phyloP scores from a whole-genome alignment of 768 basidiomycete species.

The Boletus rubescentipes region DNA sequence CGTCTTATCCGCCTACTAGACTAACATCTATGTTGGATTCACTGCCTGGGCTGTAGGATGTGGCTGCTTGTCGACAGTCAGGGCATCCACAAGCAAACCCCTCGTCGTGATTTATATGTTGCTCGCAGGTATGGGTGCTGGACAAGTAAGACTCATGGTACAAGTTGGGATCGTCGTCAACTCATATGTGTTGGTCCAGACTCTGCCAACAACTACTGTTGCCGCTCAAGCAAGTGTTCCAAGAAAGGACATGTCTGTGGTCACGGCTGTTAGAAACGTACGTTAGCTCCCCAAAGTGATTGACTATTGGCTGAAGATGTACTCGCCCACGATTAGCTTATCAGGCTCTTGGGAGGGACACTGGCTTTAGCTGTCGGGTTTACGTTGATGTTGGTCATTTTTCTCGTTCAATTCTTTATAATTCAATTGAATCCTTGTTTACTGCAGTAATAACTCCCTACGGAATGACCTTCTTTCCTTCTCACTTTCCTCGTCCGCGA shows the following conservation, averaged over 20 bases:
- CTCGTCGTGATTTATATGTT: constrained; percentile 61
- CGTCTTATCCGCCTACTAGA: neutral
- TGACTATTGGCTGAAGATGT: neutral
- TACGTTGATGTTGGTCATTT: constrained; percentile 46
- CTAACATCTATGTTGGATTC: constrained; percentile 56
- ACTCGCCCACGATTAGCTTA: constrained; percentile 42
- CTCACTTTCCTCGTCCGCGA: constrained; percentile 35
- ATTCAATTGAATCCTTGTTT: neutral
- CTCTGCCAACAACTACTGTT: constrained; percentile 62
- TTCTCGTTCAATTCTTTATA: constrained; percentile 4
- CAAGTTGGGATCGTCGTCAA: neutral
- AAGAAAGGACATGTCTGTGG: constrained; percentile 71
- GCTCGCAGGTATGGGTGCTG: constrained; percentile 59
- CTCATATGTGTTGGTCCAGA: constrained; percentile 32
- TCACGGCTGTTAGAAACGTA: constrained; percentile 65
- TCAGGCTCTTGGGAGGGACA: constrained; percentile 68
- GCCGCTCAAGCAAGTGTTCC: constrained; percentile 72
- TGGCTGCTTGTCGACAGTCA: constrained; percentile 68
- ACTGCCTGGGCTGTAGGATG: constrained; percentile 67
- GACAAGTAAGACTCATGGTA: constrained; percentile 40
- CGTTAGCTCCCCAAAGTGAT: constrained; percentile 5
- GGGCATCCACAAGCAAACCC: constrained; percentile 43
- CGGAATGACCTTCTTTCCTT: constrained; percentile 39
- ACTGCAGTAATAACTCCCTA: constrained; percentile 47
- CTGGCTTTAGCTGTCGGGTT: constrained; percentile 61